Evolutionary conservation across 345 rosid species (phyloP).

Genomic region (Sapria himalayana): DNA sequence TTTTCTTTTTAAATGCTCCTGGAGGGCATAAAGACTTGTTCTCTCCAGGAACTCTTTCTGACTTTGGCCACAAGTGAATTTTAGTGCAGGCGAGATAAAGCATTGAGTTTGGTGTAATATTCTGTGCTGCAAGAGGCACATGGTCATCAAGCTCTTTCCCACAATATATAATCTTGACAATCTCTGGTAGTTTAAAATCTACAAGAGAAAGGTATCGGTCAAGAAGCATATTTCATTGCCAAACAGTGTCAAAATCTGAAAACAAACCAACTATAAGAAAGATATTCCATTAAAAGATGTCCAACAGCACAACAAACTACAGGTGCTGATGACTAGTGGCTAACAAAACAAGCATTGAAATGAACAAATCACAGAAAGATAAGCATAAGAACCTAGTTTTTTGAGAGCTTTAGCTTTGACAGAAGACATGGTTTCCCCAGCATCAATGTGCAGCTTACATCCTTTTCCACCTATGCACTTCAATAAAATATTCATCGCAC

Average conservation of each 20-base stretch:
- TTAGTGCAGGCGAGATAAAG: conserved; percentile 82
- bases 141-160: conserved; percentile 88
- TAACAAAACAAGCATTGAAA: conserved; percentile 1
- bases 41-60: conserved; percentile 81
- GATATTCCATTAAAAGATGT: too few relatives aligned
- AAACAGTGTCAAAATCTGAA: too few relatives aligned
- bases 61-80: conserved; percentile 61
- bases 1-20: conserved; percentile 98
- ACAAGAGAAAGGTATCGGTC: conserved; percentile 15
- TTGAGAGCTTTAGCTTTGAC: conserved; percentile 71
- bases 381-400: conserved; percentile 59
- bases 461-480: conserved; percentile 99
- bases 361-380: conserved; percentile 4
- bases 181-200: conserved; percentile 86
- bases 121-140: conserved; percentile 54
- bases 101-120: conserved; percentile 75
- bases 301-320: too few relatives aligned
- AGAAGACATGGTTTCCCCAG: conserved; percentile 65
- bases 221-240: too few relatives aligned
- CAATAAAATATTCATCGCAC: conserved; percentile 68
- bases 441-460: conserved; percentile 67
- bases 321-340: too few relatives aligned
- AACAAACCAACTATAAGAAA: too few relatives aligned
- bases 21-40: conserved; percentile 87
- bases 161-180: conserved; percentile 51